Base-by-base conservation (phyloP, 352 stramenopile genomes). In the Phytophthora litchii region DNA sequence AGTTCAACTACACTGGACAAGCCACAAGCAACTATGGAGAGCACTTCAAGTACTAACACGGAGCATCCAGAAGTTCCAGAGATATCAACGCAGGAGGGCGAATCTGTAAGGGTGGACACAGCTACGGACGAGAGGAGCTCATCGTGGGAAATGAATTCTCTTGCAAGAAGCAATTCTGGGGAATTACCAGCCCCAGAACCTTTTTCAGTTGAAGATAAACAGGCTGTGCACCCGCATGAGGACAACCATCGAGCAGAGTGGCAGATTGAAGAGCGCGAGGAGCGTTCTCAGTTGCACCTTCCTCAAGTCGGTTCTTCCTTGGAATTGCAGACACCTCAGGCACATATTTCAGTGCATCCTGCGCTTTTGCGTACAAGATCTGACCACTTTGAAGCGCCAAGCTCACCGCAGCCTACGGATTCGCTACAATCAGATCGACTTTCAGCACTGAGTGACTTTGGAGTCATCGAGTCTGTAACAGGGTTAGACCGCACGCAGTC, bases 401-500 rank as follows among this genome's bases (percentile, higher is more conserved):
- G 14, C 14, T 34, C 20, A 48, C 36, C 20, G 8, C 41, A 44
- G 19, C 32, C 36, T 23, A 36, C 48, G 20, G 43, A 47, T 16
- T 63, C 58, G 3, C 10, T 68, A 4, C 46, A 68, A 60, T 64
- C 51, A 9, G 58, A 61, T 50, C 46, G 32, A 19, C 32, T 64
- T 20, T 68, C 58, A 49, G 27, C 19, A 21, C 36, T 29, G 4
- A 60, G 50, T 16, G 21, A 54, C 8, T 54, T 62, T 21, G 23
- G 45, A 5, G 13, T 47, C 6, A 43, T 49, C 11, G 29, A 50
- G 4, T 25, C 45, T 38, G 10, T 23, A 52, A 9, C 37, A 23
- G 16, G 21, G 13, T 23, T 45, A 12, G 53, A 64, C 9, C 56
- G 32, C n/a, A 63, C 59, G 5, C n/a, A 66, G 20, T 85, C 80